These are phyloP conservation scores for Talaromyces ruber DNA, from an alignment of 495 filamentous ascomycete genomes.

Conservation along the genomic window DNA sequence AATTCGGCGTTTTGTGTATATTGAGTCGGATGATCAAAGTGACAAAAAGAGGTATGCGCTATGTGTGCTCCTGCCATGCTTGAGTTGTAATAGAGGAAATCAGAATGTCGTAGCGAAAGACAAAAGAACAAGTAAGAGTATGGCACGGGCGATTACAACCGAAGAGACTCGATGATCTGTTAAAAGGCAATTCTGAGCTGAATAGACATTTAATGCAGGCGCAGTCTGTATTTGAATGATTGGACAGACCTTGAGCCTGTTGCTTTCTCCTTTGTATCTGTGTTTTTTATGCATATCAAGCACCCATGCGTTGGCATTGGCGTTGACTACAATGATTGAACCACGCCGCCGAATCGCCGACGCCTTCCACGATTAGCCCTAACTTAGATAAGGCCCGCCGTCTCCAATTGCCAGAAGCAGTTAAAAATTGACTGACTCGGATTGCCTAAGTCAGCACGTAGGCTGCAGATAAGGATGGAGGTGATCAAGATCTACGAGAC, in stretches of 20 bases:
- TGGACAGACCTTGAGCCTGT: not conserved
- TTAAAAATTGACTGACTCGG: not conserved
- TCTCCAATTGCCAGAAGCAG: not conserved
- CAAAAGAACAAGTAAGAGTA: not conserved
- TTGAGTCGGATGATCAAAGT: not conserved
- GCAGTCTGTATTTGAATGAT: not conserved
- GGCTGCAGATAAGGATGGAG: not conserved
- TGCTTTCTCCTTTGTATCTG: not conserved
- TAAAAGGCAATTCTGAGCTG: slow-evolving; percentile 52
- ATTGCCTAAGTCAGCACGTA: not conserved
- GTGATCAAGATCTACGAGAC: not conserved
- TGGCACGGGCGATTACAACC: not conserved
- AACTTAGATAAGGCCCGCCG: not conserved
- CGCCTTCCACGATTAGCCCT: not conserved
- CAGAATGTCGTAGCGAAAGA: slow-evolving; percentile 4
- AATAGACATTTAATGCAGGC: not conserved
- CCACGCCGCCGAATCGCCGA: not conserved
- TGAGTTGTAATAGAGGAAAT: slow-evolving; percentile 1
- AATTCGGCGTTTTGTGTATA: slow-evolving; percentile 3
- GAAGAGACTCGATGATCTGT: slow-evolving; percentile 16
- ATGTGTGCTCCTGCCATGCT: slow-evolving; percentile 3
- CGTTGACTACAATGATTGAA: not conserved
- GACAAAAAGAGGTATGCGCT: not conserved
- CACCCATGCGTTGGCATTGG: not conserved
- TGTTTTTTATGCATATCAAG: not conserved